These are phyloP conservation scores for Solanum dulcamara DNA, from an alignment of 257 asterid genomes.

Conservation along the genomic window DNA sequence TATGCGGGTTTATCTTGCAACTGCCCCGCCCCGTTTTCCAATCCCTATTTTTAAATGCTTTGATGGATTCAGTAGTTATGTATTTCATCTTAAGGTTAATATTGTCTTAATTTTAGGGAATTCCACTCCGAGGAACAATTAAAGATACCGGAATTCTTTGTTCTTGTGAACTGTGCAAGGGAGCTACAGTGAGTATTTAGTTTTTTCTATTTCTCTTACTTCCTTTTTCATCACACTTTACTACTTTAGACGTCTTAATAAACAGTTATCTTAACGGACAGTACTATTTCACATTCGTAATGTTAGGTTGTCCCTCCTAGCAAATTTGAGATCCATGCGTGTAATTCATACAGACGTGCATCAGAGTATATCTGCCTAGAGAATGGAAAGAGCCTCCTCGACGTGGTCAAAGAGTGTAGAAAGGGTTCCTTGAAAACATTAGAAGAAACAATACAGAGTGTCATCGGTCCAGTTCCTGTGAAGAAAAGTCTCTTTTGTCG, in stretches of 20 bases:
- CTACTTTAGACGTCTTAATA: neutral
- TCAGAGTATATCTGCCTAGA: constrained; percentile 88
- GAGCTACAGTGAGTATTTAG: constrained; percentile 46
- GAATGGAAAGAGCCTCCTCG: constrained; percentile 91
- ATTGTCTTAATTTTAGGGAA: constrained; percentile 20
- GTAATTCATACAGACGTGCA: constrained; percentile 90
- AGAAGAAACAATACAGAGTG: constrained; percentile 68
- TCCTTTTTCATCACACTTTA: neutral
- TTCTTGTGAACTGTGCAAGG: constrained; percentile 77
- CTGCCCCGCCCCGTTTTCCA: neutral
- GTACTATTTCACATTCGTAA: neutral
- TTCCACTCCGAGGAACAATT: constrained; percentile 50
- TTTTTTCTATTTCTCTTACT: neutral
- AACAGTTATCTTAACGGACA: neutral
- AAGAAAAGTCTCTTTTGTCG: constrained; percentile 61
- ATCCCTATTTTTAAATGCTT: neutral
- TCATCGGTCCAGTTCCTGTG: constrained; percentile 75
- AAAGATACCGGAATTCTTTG: constrained; percentile 82
- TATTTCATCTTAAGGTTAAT: neutral
- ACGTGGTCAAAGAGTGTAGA: constrained; percentile 88
- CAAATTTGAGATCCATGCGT: constrained; percentile 94
- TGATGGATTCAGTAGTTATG: neutral
- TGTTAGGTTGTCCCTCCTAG: constrained; percentile 82
- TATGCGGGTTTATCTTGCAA: neutral
- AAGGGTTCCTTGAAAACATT: constrained; percentile 56